Evolutionary conservation across 2,329 filamentous ascomycete genomes (phyloP), one percentile per base, ranked within the genome.

Genomic region (Hypomyces perniciosus): DNA sequence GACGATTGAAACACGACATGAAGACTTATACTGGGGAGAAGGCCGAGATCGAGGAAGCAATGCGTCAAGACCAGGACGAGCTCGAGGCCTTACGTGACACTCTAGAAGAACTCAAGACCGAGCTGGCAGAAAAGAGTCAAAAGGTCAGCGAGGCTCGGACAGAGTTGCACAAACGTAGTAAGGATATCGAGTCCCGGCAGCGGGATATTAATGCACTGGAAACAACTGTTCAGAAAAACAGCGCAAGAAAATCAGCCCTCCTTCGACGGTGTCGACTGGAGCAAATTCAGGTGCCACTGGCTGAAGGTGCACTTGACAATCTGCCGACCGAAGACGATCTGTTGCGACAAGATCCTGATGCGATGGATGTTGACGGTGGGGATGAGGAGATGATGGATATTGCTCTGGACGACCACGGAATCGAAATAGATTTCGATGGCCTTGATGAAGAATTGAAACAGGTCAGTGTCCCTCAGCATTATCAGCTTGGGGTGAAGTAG

Each of bases 251-350:
- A 65, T 96, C 96, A 65, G 84, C 84, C 41, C 73, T 95, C 43
- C 79, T 99, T 47, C 84, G 90, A 63, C 84, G 89, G 55, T 97
- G 92, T 74, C 92, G 95, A 65, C 83, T 99, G 43, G 92, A 97
- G 65, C 91, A 96, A 63, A 88, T 97, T 58, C 83, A 86, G 56
- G 79, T 99, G 52, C 93, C 93, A 2, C 77, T 99, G 26, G 73
- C 78, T 2, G 74, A 83, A 51, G 85, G 84, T 27, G 96, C 90
- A 2, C 76, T 99, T 27, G 90, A 95, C 61, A 81, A 85, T 56
- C 77, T 99, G 46, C 93, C 93, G 3, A 90, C 95, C 61, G 89
- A 95, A 63, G 90, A 96, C 59, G 80, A 85, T 55, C 72, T 95
- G 39, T 74, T 89, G 40, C 84, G 85, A 52, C 80, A 82, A 50